These are phyloP conservation scores for Flaveria bidentis DNA, from an alignment of 129 eudicot species.

Conservation along the genomic window DNA sequence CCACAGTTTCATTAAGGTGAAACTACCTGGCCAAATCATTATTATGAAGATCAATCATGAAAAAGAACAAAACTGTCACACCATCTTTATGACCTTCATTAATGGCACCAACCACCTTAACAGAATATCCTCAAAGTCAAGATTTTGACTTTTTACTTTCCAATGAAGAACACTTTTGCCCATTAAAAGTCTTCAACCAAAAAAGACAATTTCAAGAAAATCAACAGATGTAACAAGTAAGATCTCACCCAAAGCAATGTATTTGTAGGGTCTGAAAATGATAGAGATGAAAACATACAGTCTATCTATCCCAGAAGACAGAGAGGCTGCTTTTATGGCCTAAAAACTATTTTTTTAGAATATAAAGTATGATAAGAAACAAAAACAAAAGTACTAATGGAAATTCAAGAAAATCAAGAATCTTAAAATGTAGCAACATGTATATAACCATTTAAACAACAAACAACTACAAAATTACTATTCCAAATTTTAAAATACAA, in stretches of 20 bases:
- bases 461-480: slow-evolving; percentile 38
- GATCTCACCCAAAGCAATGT: too few relatives aligned
- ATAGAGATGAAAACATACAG: too few relatives aligned
- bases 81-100: slow-evolving; percentile 29
- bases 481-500: slow-evolving; percentile 26
- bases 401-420: slow-evolving; percentile 9
- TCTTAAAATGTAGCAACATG: slow-evolving; percentile 30
- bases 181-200: slow-evolving; percentile 6
- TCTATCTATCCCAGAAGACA: too few relatives aligned
- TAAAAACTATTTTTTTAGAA: too few relatives aligned
- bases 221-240: too few relatives aligned
- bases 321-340: too few relatives aligned
- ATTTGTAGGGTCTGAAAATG: too few relatives aligned
- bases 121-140: slow-evolving; percentile 23
- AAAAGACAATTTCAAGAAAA: not conserved
- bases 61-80: slow-evolving; percentile 9
- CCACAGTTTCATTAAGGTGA: slow-evolving; percentile 24
- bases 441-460: slow-evolving; percentile 30
- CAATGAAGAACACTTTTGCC: slow-evolving; percentile 24
- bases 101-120: slow-evolving; percentile 38
- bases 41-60: slow-evolving; percentile 26
- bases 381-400: too few relatives aligned
- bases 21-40: slow-evolving; percentile 20
- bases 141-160: slow-evolving; percentile 20
- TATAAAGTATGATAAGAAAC: too few relatives aligned